Conservation (phyloP, 2,329 filamentous ascomycete genomes). For the Neobulgaria alba region DNA sequence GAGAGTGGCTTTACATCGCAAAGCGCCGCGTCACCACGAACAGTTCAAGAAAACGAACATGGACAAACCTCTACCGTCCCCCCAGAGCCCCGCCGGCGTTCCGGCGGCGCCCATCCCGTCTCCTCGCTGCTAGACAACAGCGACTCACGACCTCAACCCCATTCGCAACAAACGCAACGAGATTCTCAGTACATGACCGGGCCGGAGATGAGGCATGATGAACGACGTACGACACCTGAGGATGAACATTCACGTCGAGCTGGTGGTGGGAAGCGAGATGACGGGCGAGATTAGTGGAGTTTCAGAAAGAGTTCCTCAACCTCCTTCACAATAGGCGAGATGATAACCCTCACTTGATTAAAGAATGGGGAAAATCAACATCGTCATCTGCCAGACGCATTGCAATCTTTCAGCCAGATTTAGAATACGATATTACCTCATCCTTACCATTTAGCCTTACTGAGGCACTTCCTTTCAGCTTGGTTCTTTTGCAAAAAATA, state of each 20-base stretch:
- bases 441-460: too few relatives aligned
- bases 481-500: neutral
- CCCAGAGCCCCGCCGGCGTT: conserved; percentile 17
- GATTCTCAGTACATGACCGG: conserved; percentile 21
- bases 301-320: conserved; percentile 19
- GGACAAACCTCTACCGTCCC: conserved; percentile 4
- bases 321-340: neutral
- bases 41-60: conserved; percentile 10
- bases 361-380: neutral
- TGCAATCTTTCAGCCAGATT: neutral
- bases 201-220: conserved; percentile 25
- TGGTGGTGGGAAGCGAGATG: conserved; percentile 24
- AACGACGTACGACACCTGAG: conserved; percentile 22
- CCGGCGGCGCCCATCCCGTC: conserved; percentile 23
- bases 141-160: conserved; percentile 17
- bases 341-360: neutral
- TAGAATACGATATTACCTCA: neutral
- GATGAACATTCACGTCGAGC: conserved; percentile 16
- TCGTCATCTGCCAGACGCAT: neutral
- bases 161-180: conserved; percentile 18
- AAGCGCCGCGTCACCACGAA: conserved; percentile 19
- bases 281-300: conserved; percentile 27
- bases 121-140: conserved; percentile 26
- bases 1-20: conserved; percentile 22
- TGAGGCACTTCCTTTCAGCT: neutral